phyloP scores from a whole-genome alignment of 2,329 filamentous ascomycete species.

The Boeremia lycopersici region DNA sequence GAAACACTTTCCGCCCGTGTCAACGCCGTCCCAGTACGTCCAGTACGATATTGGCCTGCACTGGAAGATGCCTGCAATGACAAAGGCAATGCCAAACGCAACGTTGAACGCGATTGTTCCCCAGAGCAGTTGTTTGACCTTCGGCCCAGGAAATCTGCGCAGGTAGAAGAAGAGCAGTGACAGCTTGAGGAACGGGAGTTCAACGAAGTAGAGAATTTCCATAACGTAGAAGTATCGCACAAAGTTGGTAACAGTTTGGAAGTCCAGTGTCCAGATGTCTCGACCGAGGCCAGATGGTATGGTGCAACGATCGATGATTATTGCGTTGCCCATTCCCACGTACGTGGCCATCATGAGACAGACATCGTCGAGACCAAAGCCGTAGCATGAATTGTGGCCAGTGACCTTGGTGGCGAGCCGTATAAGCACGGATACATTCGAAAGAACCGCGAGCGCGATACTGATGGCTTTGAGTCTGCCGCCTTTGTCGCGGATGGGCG shows the following conservation, averaged over 20 bases:
- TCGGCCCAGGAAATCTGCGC: conserved; percentile 32
- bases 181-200: conserved; percentile 30
- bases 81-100: conserved; percentile 17
- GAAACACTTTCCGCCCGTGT: conserved; percentile 29
- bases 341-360: not conserved
- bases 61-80: conserved; percentile 30
- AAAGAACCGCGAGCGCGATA: not conserved
- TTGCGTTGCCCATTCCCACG: not conserved
- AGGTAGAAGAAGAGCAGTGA: conserved; percentile 34
- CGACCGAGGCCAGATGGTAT: conserved; percentile 50
- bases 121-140: not conserved
- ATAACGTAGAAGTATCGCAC: conserved; percentile 33
- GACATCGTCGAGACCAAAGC: not conserved
- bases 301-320: conserved; percentile 15
- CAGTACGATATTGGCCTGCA: conserved; percentile 42
- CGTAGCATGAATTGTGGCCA: not conserved
- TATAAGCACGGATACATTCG: not conserved
- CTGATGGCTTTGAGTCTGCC: not conserved
- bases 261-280: conserved; percentile 57
- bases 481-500: not conserved
- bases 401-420: not conserved
- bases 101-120: not conserved
- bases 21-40: conserved; percentile 30
- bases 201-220: conserved; percentile 38
- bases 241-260: conserved; percentile 51